A percentile compares a stretch with the other conserved stretches of the same genome.
Evolutionary conservation across 805 yeast genomes (phyloP).

Genomic region (Starmerella cellae): DNA sequence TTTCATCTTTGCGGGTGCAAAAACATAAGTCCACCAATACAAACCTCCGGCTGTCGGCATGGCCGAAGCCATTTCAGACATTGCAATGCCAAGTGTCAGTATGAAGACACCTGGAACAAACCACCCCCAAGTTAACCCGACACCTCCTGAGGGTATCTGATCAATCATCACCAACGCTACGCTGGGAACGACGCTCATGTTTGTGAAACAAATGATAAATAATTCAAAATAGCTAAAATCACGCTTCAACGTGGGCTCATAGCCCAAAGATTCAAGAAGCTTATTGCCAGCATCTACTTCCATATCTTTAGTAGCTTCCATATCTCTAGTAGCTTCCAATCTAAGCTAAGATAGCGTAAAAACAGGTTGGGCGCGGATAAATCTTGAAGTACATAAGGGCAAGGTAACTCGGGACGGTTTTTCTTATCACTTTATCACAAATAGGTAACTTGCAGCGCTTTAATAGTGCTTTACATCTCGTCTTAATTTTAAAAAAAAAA

Average conservation of each 20-base stretch:
- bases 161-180: constrained; percentile 42
- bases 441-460: too few species aligned
- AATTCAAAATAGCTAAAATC: constrained; percentile 49
- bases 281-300: constrained; percentile 27
- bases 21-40: constrained; percentile 55
- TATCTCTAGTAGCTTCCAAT: too few species aligned
- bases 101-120: constrained; percentile 43
- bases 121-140: constrained; percentile 66
- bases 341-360: too few species aligned
- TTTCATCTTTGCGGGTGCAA: constrained; percentile 38
- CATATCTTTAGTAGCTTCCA: too few species aligned
- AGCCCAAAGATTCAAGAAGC: constrained; percentile 42
- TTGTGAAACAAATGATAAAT: constrained; percentile 57
- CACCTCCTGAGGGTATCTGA: constrained; percentile 51
- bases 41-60: constrained; percentile 69
- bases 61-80: constrained; percentile 55
- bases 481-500: too few species aligned
- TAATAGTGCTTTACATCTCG: too few species aligned
- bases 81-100: constrained; percentile 41
- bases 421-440: too few species aligned
- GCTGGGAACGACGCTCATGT: constrained; percentile 53
- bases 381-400: too few species aligned
- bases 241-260: constrained; percentile 54
- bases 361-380: too few species aligned
- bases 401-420: too few species aligned